phyloP scores from a whole-genome alignment of 2,329 filamentous ascomycete genomes.

The Cladosporium sp. region DNA sequence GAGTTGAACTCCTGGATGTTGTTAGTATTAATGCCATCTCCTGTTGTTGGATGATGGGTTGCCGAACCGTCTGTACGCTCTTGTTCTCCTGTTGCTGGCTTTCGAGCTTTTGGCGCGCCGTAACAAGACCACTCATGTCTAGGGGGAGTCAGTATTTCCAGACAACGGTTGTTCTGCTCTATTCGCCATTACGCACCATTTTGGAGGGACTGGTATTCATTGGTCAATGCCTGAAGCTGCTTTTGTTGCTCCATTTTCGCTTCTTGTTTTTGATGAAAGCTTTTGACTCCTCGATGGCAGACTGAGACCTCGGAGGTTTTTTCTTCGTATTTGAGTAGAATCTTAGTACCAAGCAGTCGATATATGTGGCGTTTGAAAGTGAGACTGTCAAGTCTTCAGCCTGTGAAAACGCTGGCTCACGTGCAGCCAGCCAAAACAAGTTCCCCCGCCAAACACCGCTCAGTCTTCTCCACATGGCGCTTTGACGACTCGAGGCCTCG shows the following conservation, averaged over 20 bases:
- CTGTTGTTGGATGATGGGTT: not conserved
- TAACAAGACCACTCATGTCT: constrained; percentile 76
- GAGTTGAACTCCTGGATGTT: constrained; percentile 67
- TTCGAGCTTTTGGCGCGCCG: constrained; percentile 84
- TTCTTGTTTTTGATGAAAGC: not conserved
- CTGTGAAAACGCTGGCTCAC: constrained; percentile 3
- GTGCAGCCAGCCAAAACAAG: constrained; percentile 2
- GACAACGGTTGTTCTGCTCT: not conserved
- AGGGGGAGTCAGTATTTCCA: not conserved
- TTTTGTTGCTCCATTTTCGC: constrained; percentile 57
- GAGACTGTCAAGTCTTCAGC: not conserved
- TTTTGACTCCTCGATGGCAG: not conserved
- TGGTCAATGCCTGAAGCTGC: constrained; percentile 73
- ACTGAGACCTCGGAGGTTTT: not conserved
- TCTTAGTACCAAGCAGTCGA: no score
- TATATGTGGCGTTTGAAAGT: not conserved
- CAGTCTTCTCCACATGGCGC: constrained; percentile 5
- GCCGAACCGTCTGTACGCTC: constrained; percentile 70
- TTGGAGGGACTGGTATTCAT: constrained; percentile 83
- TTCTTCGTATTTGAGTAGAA: no score
- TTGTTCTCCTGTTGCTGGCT: constrained; percentile 91
- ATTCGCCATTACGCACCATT: constrained; percentile 52
- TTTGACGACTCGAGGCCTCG: not conserved
- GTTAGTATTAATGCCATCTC: not conserved
- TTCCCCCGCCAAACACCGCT: not conserved